These are phyloP conservation scores for Tolypocladium sp. DNA, from an alignment of 2,329 filamentous ascomycete genomes.

Conservation along the genomic window DNA sequence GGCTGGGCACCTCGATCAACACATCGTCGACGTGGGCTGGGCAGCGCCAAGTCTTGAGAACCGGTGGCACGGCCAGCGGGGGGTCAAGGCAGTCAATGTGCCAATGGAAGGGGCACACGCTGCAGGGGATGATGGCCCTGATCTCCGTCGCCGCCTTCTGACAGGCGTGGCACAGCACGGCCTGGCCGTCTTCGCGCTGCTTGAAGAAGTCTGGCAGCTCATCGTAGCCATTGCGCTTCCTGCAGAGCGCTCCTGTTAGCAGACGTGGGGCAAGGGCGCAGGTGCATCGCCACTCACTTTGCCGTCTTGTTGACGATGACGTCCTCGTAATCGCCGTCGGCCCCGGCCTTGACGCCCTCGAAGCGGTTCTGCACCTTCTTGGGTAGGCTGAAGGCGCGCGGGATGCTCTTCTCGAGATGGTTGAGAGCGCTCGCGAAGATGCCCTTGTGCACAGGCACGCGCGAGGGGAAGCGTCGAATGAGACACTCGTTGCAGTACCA, in stretches of 20 bases:
- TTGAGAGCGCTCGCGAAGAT: constrained; percentile 56
- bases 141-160: constrained; percentile 49
- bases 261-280: background rate
- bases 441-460: constrained; percentile 37
- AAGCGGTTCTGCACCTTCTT: constrained; percentile 64
- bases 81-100: constrained; percentile 89
- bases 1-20: constrained; percentile 47
- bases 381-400: constrained; percentile 66
- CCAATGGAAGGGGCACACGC: constrained; percentile 73
- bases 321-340: constrained; percentile 76
- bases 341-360: constrained; percentile 66
- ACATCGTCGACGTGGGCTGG: constrained; percentile 78
- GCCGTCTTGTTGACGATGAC: constrained; percentile 46
- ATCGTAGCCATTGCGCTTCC: constrained; percentile 47
- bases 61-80: constrained; percentile 70
- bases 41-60: constrained; percentile 75
- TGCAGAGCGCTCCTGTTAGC: constrained; percentile 11
- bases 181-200: constrained; percentile 64
- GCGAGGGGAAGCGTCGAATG: constrained; percentile 37
- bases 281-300: constrained; percentile 42
- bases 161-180: constrained; percentile 72
- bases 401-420: constrained; percentile 58
- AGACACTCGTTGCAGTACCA: constrained; percentile 79
- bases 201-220: constrained; percentile 59
- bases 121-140: constrained; percentile 77